phyloP scores from a whole-genome alignment of 108 stramenopile genomes.

The Cyclotella kingstonii region DNA sequence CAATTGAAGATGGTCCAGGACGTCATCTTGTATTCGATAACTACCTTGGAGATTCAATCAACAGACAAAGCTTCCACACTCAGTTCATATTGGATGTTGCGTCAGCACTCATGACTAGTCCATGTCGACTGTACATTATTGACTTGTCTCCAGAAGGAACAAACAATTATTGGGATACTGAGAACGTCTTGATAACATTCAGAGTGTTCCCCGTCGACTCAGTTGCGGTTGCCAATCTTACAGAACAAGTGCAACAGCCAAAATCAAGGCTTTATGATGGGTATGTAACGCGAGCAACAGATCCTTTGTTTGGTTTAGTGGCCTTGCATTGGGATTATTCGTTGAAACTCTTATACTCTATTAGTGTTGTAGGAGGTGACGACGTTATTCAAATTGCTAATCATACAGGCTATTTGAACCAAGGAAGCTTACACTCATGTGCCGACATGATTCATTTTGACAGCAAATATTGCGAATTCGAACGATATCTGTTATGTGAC shows the following conservation, averaged over 20 bases:
- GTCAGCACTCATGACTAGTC: slow-evolving; percentile 48
- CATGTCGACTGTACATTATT: slow-evolving; percentile 53
- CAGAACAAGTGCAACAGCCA: slow-evolving; percentile 54
- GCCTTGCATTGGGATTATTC: slow-evolving; percentile 63
- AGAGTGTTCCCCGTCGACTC: slow-evolving; percentile 47
- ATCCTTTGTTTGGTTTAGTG: slow-evolving; percentile 52
- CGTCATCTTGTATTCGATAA: slow-evolving; percentile 51
- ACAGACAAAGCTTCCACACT: slow-evolving; percentile 64
- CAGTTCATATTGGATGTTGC: slow-evolving; percentile 72
- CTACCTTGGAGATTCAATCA: slow-evolving; percentile 53
- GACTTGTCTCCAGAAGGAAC: slow-evolving; percentile 47
- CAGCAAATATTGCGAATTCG: slow-evolving; percentile 65
- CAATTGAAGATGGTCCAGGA: slow-evolving; percentile 65
- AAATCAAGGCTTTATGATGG: slow-evolving; percentile 50
- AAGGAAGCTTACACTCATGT: slow-evolving; percentile 59
- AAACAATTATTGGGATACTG: slow-evolving; percentile 57
- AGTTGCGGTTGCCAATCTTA: slow-evolving; percentile 44
- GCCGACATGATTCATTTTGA: slow-evolving; percentile 12
- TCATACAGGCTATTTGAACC: slow-evolving; percentile 54
- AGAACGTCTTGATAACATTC: slow-evolving; percentile 46
- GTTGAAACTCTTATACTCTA: slow-evolving; percentile 58
- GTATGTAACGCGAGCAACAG: slow-evolving; percentile 50
- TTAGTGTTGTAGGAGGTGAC: slow-evolving; percentile 43
- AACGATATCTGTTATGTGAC: slow-evolving; percentile 40
- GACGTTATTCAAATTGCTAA: slow-evolving; percentile 29